Evolutionary conservation across 257 asterid genomes (phyloP).

Genomic region (Leonotis leonurus): DNA sequence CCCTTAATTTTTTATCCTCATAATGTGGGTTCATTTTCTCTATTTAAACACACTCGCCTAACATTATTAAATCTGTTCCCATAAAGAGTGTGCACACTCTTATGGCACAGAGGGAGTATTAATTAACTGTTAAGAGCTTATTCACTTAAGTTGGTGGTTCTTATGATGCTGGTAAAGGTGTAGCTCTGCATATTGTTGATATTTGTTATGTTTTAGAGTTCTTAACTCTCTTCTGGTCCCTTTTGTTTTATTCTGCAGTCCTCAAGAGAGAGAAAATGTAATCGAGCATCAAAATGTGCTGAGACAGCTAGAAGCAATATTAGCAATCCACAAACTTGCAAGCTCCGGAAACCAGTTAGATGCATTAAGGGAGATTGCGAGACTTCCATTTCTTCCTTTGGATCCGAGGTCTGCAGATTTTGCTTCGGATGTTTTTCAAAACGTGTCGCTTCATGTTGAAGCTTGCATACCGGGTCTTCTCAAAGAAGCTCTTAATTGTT

Average conservation of each 20-base stretch:
- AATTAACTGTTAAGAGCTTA: background rate
- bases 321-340: constrained; percentile 68
- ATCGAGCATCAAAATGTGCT: constrained; percentile 80
- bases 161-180: background rate
- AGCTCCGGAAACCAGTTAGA: constrained; percentile 62
- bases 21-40: too few species aligned
- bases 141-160: background rate
- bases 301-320: constrained; percentile 84
- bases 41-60: too few species aligned
- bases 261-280: constrained; percentile 73
- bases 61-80: too few species aligned
- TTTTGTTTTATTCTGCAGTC: constrained; percentile 59
- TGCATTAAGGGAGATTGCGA: constrained; percentile 84
- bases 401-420: constrained; percentile 68
- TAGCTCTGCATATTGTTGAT: background rate
- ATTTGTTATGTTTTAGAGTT: background rate
- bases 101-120: too few species aligned
- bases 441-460: constrained; percentile 72
- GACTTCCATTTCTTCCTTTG: constrained; percentile 90
- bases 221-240: background rate
- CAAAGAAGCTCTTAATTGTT: constrained; percentile 72
- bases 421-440: constrained; percentile 46
- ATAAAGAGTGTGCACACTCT: too few species aligned
- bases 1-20: too few species aligned
- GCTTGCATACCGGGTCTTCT: constrained; percentile 88